Percentiles rank a stretch among this genome's conserved stretches.
Evolutionary conservation across 2,329 filamentous ascomycete genomes (phyloP).

Genomic region (Ilyonectria destructans): DNA sequence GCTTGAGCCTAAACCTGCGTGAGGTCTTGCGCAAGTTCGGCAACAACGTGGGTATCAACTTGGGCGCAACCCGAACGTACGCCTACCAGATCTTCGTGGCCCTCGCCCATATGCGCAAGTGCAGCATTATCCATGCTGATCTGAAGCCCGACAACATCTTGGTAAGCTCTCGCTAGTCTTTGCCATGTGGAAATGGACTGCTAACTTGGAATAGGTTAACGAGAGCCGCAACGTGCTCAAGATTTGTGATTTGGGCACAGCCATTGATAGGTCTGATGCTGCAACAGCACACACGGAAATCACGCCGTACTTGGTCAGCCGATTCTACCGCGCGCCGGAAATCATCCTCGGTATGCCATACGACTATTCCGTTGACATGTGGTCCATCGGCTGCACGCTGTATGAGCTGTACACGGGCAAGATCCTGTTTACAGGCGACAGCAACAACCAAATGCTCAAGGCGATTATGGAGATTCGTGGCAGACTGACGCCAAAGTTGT

Average conservation of each 20-base stretch:
- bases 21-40: conserved; percentile 97
- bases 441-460: conserved; percentile 98
- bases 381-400: conserved; percentile 97
- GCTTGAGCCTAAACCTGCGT: conserved; percentile 91
- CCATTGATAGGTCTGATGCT: conserved; percentile 88
- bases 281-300: conserved; percentile 83
- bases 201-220: conserved; percentile 71
- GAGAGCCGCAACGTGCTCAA: conserved; percentile 89
- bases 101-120: conserved; percentile 89
- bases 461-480: conserved; percentile 97
- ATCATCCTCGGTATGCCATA: conserved; percentile 98
- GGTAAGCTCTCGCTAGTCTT: conserved; percentile 61
- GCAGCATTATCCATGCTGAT: conserved; percentile 95
- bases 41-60: conserved; percentile 92
- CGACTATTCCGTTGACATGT: conserved; percentile 95
- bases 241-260: conserved; percentile 97
- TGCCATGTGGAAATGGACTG: neutral
- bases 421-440: conserved; percentile 94
- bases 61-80: conserved; percentile 89
- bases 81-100: conserved; percentile 96
- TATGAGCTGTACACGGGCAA: conserved; percentile 99
- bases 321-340: conserved; percentile 97
- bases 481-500: conserved; percentile 90
- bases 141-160: conserved; percentile 98
- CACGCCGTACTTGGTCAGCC: conserved; percentile 94